phyloP scores from a whole-genome alignment of 164 flowering plant genomes.

The Vitis rotundifolia region DNA sequence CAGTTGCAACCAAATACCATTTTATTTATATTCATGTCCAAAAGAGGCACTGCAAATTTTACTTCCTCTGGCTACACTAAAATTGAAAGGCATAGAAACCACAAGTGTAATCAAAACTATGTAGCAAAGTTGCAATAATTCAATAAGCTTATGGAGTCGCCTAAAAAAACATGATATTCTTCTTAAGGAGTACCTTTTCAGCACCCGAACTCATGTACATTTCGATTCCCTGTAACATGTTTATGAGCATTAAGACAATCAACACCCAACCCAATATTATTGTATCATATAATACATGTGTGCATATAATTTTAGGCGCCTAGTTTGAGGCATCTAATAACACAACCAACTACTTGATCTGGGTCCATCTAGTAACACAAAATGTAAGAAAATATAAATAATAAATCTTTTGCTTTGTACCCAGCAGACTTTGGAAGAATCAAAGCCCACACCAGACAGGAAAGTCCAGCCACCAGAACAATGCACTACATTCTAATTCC shows the following conservation, averaged over 20 bases:
- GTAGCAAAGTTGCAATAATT: background rate
- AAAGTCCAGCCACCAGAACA: no score
- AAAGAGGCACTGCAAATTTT: conserved; percentile 76
- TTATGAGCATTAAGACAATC: background rate
- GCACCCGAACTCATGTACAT: conserved; percentile 57
- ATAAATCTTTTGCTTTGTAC: no score
- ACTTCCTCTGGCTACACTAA: conserved; percentile 91
- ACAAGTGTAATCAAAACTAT: conserved; percentile 13
- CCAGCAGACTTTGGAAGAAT: no score
- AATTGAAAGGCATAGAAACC: conserved; percentile 34
- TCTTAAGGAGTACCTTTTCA: conserved; percentile 60
- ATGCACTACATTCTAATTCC: no score
- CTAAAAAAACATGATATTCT: background rate
- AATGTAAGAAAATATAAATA: no score
- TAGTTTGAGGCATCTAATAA: no score
- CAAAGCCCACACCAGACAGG: no score
- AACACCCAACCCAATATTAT: background rate
- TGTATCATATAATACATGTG: no score
- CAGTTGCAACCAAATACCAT: conserved; percentile 54
- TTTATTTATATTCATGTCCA: conserved; percentile 75
- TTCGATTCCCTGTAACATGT: conserved; percentile 71
- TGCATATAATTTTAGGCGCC: no score
- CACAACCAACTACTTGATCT: no score
- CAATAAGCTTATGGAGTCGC: background rate
- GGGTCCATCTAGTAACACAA: no score